These are phyloP conservation scores for Plasmopara viticola DNA, from an alignment of 352 stramenopile species.

Conservation along the genomic window DNA sequence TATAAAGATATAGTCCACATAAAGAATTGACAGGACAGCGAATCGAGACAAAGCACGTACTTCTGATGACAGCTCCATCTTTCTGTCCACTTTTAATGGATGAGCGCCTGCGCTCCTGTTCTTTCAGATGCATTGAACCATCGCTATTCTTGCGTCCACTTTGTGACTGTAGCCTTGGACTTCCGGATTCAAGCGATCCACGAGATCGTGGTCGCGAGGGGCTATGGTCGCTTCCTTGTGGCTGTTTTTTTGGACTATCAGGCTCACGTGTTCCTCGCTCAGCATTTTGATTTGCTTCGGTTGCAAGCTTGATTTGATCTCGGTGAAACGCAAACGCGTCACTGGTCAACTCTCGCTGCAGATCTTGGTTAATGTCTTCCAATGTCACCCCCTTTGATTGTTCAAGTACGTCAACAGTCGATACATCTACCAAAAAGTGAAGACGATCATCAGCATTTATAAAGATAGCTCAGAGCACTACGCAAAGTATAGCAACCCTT, in stretches of 20 bases:
- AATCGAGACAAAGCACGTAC: slow-evolving; percentile 3
- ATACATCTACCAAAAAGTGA: slow-evolving; percentile 33
- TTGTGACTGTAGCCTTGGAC: slow-evolving; percentile 3
- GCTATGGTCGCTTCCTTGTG: neutral
- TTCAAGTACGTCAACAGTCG: slow-evolving; percentile 46
- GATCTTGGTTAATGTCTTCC: slow-evolving; percentile 42
- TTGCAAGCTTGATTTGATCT: slow-evolving; percentile 26
- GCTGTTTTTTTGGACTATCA: neutral
- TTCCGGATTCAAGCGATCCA: neutral
- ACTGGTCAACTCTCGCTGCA: slow-evolving; percentile 43
- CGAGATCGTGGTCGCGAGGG: neutral
- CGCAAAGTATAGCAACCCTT: slow-evolving; percentile 21
- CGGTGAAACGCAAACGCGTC: slow-evolving; percentile 33
- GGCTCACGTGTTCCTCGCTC: slow-evolving; percentile 1
- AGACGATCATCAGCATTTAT: neutral
- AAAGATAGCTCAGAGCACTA: neutral
- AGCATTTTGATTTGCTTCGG: slow-evolving; percentile 10
- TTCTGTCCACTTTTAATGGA: slow-evolving; percentile 7
- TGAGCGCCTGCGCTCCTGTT: slow-evolving; percentile 10
- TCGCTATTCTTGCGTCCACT: slow-evolving; percentile 1
- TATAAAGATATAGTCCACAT: slow-evolving; percentile 1
- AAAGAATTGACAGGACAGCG: neutral
- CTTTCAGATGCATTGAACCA: slow-evolving; percentile 3
- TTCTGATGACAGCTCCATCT: slow-evolving; percentile 1
- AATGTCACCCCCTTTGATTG: slow-evolving; percentile 38